Conservation (phyloP, 2,329 filamentous ascomycete species). For the Ilyonectria mors-panacis region DNA sequence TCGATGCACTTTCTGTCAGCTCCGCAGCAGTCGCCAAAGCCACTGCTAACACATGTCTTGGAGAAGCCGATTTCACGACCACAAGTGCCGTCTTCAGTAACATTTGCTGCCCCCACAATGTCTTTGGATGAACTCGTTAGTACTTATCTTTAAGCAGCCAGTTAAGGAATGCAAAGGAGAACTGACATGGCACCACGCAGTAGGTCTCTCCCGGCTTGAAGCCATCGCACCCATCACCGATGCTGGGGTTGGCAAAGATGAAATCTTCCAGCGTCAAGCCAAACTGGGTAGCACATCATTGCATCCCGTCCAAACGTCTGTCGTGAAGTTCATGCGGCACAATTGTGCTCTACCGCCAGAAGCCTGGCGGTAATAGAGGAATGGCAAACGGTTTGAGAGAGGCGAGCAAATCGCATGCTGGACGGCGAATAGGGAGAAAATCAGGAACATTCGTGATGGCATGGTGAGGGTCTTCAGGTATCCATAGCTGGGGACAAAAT, state of each 20-base stretch:
- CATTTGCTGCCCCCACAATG: too few relatives aligned
- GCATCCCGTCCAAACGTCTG: conserved; percentile 12
- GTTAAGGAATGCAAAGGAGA: too few relatives aligned
- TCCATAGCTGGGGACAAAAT: too few relatives aligned
- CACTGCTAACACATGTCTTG: not conserved
- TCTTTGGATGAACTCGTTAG: too few relatives aligned
- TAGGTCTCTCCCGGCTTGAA: conserved; percentile 10
- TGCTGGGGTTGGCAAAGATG: conserved; percentile 16
- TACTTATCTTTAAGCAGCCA: conserved; percentile 1
- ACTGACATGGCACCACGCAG: not conserved
- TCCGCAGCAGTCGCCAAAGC: not conserved
- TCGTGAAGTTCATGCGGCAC: conserved; percentile 2
- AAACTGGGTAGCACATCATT: conserved; percentile 13
- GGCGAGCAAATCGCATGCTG: too few relatives aligned
- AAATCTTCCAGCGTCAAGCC: conserved; percentile 1
- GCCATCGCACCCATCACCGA: conserved; percentile 7
- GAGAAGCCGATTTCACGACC: too few relatives aligned
- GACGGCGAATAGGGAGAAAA: too few relatives aligned
- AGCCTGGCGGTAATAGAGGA: not conserved
- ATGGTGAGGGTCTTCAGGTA: too few relatives aligned
- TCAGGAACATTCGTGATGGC: too few relatives aligned
- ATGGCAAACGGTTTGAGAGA: too few relatives aligned
- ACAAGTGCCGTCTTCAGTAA: too few relatives aligned
- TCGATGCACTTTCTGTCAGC: too few relatives aligned
- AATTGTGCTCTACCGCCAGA: not conserved